These are phyloP conservation scores for Ophiostoma ips DNA, from an alignment of 2,329 filamentous ascomycete species.

Conservation along the genomic window DNA sequence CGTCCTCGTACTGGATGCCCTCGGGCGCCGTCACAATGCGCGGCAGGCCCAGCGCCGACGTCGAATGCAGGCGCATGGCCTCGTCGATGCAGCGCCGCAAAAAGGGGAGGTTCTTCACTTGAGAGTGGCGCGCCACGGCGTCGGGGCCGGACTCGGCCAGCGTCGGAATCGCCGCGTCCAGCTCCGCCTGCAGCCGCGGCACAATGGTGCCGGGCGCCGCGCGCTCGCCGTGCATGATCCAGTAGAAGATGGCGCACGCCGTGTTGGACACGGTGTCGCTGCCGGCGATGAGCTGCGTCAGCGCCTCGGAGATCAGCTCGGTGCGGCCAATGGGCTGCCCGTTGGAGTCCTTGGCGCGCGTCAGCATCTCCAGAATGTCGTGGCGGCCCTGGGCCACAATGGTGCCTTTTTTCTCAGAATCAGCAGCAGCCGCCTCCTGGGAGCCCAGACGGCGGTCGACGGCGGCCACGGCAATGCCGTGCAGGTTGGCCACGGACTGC, in stretches of 20 bases:
- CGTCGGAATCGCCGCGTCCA: conserved; percentile 7
- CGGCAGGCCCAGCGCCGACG: conserved; percentile 10
- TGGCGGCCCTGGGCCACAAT: conserved; percentile 7
- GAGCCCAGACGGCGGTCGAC: conserved; percentile 9
- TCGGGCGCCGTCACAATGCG: conserved; percentile 10
- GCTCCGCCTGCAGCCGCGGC: conserved; percentile 8
- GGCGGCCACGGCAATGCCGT: conserved; percentile 10
- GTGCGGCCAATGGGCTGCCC: conserved; percentile 6
- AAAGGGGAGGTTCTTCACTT: conserved; percentile 8
- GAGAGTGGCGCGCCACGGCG: conserved; percentile 1
- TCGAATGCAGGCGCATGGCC: conserved; percentile 11
- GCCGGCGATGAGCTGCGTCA: conserved; percentile 12
- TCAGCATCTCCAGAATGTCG: conserved; percentile 12
- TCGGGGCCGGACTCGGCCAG: not conserved
- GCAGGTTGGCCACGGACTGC: conserved; percentile 8
- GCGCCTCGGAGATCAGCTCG: conserved; percentile 10
- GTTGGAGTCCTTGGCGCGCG: conserved; percentile 5
- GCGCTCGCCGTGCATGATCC: conserved; percentile 12
- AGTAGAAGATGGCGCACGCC: conserved; percentile 10
- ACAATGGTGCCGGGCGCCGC: conserved; percentile 6
- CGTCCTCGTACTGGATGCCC: conserved; percentile 3
- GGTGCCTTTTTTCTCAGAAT: conserved; percentile 4
- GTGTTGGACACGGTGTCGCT: conserved; percentile 13
- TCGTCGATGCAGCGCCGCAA: conserved; percentile 11
- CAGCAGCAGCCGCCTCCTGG: conserved; percentile 1